These are phyloP conservation scores for Fraxinus angustifolia DNA, from an alignment of 305 asterid species.

Conservation along the genomic window DNA sequence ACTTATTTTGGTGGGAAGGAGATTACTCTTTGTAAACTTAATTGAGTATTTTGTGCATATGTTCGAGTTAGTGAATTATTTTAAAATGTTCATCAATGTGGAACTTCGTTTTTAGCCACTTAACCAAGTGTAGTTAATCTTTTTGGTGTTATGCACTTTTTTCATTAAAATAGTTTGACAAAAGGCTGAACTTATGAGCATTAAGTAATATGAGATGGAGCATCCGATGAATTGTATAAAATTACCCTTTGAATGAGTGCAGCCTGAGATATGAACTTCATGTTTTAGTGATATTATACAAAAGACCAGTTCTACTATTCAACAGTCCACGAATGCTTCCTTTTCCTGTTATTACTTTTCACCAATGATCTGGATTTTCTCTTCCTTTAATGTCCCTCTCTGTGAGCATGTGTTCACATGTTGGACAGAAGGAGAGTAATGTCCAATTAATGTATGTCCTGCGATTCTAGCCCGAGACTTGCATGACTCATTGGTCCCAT, in stretches of 20 bases:
- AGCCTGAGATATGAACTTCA: background rate
- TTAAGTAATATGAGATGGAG: background rate
- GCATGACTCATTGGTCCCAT: background rate
- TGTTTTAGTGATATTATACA: background rate
- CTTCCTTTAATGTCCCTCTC: background rate
- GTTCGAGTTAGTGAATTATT: background rate
- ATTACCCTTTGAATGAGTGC: background rate
- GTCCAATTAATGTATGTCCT: background rate
- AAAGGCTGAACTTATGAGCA: background rate
- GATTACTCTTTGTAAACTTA: background rate
- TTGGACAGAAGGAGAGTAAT: background rate
- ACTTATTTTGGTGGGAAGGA: background rate
- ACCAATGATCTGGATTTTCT: background rate
- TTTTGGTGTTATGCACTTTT: background rate
- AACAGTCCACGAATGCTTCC: background rate
- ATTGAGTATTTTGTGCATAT: background rate
- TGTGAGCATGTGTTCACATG: background rate
- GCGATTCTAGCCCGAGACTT: background rate
- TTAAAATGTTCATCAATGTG: background rate
- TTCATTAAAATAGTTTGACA: background rate
- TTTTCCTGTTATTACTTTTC: background rate
- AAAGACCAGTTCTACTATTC: background rate
- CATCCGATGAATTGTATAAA: background rate
- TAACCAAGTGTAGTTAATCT: background rate
- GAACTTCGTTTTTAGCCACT: background rate